Base-by-base conservation (phyloP, 352 stramenopile genomes). In the Saprolegnia diclina region DNA sequence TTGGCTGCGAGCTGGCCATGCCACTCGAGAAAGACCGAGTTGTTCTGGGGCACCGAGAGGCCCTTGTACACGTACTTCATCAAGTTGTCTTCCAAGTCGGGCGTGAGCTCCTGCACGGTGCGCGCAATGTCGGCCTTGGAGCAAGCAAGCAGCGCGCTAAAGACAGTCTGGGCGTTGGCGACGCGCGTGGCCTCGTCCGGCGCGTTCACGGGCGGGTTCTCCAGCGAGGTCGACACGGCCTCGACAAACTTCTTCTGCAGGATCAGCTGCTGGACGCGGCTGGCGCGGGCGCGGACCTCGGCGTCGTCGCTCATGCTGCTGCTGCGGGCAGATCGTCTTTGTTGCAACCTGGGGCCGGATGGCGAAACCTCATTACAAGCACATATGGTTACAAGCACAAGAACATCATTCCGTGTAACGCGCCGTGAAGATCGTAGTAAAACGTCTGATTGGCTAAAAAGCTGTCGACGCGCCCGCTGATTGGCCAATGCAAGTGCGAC, bases 21-120 rank as follows among this genome's bases (percentile, higher is more conserved):
- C 89, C 89, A 97, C 46, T 95, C 89, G 42, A 97, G 76, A 52
- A 97, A 86, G 10, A 73, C 67, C 1, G 85, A 83, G 73, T 89
- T 95, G 74, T 94, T 85, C 65, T 80, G 79, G 24, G 87, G 74
- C 29, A 91, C 74, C 1, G 74, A 80, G 21, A 96, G 72, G 45
- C 92, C 87, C 53, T 85, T 83, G 79, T 89, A 88, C 37, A 97
- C 72, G 73, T 96, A 97, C 75, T 96, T 97, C 84, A 96, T 92
- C 37, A 97, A 77, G 9, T 72, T 78, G 72, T 97, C 89, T 65
- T 93, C 85, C 56, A 85, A 69, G 40, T 89, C 76, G 18, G 72
- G 79, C 37, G 56, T 78, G 38, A 97, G 77, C 59, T 77, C 81
- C 68, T 94, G 83, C 67, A 97, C 83, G 29, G 78, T 73, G 66